Base-by-base conservation (phyloP, 305 asterid species). In the Fraxinus platypoda region DNA sequence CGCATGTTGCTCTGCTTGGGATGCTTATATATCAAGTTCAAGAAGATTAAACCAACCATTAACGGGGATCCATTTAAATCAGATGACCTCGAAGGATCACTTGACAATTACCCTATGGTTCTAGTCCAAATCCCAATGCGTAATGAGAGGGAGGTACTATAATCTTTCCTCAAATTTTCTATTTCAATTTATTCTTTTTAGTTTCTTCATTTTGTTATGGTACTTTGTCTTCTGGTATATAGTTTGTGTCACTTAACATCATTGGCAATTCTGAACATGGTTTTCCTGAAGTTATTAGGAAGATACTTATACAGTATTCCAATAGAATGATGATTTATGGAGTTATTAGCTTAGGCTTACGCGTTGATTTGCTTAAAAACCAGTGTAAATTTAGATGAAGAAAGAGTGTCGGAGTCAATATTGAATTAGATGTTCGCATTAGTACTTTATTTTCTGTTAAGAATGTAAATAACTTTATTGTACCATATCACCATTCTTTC, bases 1-100 rank as follows among this genome's bases (percentile, higher is more conserved):
- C 91, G 97, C 21, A 72, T 92, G 49, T 1, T 84, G 37, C 94
- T 92, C 75, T 91, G 91, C 78, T 78, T 92, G 64, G 94, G 97
- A 4, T 92, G 93, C 80, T 81, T 91, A 11, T 92, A 92, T 38
- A 91, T 92, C 34, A 87, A 89, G 83, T 43, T 84, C 71, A 92
- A 75, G 93, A 92, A 88, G 74, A 90, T 92, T 85, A 87, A 83
- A 83, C 94, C 97, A 28, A 73, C 75, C 59, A 49, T 92, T 66
- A 83, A 77, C 30, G 90, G 89, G 12, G 88, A 85, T 17, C 23
- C 8, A 4, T 15, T 15, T 52, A 17, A 59, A 59, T 21, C 70
- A n/a, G 26, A 59, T 21, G 70, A n/a, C 3, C 12, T 59, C 13
- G 84, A 76, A 79, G 86, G 85, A 59, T 34, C 30, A 5, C 62